Percentiles rank a stretch among this genome's conserved stretches.
Evolutionary conservation across 1,284 basidiomycete genomes (phyloP).

Genomic region (Trametes pubescens): DNA sequence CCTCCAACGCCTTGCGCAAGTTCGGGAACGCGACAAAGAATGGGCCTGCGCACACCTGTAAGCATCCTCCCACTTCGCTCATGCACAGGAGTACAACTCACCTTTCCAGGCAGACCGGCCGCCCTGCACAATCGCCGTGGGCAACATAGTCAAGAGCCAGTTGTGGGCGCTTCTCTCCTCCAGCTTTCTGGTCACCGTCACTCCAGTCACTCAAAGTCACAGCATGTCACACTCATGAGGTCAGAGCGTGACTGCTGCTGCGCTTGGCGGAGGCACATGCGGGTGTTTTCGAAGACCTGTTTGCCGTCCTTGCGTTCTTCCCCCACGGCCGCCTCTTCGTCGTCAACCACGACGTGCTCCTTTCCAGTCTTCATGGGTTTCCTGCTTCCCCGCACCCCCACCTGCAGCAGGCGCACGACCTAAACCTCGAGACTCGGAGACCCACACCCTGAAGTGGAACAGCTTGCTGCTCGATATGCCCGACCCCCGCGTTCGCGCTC

Average conservation of each 20-base stretch:
- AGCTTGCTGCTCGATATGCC: not conserved
- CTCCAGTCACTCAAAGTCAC: not conserved
- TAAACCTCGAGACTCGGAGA: not conserved
- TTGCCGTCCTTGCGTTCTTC: not conserved
- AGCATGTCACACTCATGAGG: constrained; percentile 20
- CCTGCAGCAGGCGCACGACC: not conserved
- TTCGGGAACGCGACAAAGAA: constrained; percentile 97
- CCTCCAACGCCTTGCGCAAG: constrained; percentile 82
- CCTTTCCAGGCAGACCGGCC: constrained; percentile 54
- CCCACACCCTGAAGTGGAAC: not conserved
- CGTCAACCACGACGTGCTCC: constrained; percentile 22
- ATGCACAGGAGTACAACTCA: constrained; percentile 24
- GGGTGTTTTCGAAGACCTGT: not conserved
- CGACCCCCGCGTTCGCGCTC: not conserved
- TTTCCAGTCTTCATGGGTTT: constrained; percentile 18
- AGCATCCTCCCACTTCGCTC: not conserved
- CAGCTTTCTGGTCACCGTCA: constrained; percentile 14
- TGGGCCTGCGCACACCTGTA: constrained; percentile 60
- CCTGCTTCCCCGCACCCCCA: not conserved
- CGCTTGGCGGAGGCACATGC: not conserved
- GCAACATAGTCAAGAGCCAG: constrained; percentile 37
- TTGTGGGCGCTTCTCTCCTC: constrained; percentile 12
- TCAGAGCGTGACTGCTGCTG: constrained; percentile 17
- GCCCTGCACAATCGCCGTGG: constrained; percentile 43
- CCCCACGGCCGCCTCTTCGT: constrained; percentile 10